Conservation (phyloP, 345 rosid genomes). For the Populus tremula region DNA sequence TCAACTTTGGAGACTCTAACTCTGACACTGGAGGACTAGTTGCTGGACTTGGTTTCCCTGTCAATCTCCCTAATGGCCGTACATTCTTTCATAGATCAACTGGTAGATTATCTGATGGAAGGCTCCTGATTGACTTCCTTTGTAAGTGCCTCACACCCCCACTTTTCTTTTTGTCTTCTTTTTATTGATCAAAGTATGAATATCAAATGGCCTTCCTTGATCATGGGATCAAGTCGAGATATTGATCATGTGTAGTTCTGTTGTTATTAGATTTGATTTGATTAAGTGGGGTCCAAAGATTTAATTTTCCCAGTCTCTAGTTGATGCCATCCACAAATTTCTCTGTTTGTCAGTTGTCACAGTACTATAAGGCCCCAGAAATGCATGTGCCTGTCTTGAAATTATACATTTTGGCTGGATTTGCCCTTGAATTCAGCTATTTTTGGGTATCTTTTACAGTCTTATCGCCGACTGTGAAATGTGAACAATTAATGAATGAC, state of each 20-base stretch:
- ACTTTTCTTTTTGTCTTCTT: not conserved
- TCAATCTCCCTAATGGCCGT: conserved; percentile 67
- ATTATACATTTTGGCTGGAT: not conserved
- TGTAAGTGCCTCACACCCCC: conserved; percentile 39
- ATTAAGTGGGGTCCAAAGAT: too few species aligned
- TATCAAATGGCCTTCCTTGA: not conserved
- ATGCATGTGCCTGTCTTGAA: not conserved
- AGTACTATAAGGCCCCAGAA: not conserved
- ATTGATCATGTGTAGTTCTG: too few species aligned
- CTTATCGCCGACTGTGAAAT: too few species aligned
- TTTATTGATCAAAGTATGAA: not conserved
- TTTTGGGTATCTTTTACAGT: not conserved
- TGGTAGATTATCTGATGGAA: conserved; percentile 81
- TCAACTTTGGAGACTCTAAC: conserved; percentile 90
- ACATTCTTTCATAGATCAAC: conserved; percentile 62
- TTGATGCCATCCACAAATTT: not conserved
- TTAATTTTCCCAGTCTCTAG: too few species aligned
- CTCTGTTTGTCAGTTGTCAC: not conserved
- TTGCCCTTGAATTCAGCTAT: not conserved
- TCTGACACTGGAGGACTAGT: conserved; percentile 90
- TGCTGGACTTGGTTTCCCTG: conserved; percentile 74
- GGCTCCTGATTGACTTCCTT: conserved; percentile 76
- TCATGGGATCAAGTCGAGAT: too few species aligned
- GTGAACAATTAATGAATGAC: too few species aligned
- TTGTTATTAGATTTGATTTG: too few species aligned